Percentiles rank a stretch among this genome's conserved stretches.
phyloP scores from a whole-genome alignment of 2,329 filamentous ascomycete species.

The Leptographium wingfieldii region DNA sequence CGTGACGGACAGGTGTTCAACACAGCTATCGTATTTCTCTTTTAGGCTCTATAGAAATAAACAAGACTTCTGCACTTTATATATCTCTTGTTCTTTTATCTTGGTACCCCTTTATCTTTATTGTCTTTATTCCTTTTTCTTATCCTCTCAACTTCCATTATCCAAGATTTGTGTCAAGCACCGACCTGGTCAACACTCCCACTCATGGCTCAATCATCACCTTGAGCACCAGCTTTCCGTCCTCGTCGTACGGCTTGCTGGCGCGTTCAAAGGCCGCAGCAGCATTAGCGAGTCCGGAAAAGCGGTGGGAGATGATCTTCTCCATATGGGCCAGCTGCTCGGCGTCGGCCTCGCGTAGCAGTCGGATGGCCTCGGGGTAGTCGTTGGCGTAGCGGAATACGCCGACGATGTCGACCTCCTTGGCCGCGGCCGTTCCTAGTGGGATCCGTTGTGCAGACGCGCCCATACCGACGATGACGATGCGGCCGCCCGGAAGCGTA shows the following conservation, averaged over 20 bases:
- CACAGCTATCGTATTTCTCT: neutral
- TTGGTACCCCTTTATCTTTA: too few relatives aligned
- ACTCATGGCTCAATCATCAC: slow-evolving; percentile 43
- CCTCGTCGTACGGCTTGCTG: slow-evolving; percentile 54
- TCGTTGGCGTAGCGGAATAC: slow-evolving; percentile 64
- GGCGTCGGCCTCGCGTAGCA: slow-evolving; percentile 34
- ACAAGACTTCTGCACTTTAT: neutral
- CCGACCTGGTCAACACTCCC: neutral
- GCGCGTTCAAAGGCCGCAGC: slow-evolving; percentile 61
- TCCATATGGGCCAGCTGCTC: slow-evolving; percentile 47
- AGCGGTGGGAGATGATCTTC: slow-evolving; percentile 60
- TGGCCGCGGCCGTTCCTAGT: slow-evolving; percentile 53
- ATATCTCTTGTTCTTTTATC: neutral
- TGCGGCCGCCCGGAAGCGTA: slow-evolving; percentile 53
- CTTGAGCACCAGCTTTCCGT: slow-evolving; percentile 61
- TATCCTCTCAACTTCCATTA: neutral
- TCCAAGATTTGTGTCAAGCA: neutral
- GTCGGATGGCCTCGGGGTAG: slow-evolving; percentile 44
- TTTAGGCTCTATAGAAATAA: neutral
- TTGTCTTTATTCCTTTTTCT: too few relatives aligned
- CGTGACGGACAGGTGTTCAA: neutral
- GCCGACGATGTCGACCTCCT: slow-evolving; percentile 59
- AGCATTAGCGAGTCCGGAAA: slow-evolving; percentile 48
- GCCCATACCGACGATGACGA: slow-evolving; percentile 62
- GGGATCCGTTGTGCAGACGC: slow-evolving; percentile 56